Evolutionary conservation across 306 rosid species (phyloP), one percentile per base, ranked within the genome.

Genomic region (Quercus ilex): DNA sequence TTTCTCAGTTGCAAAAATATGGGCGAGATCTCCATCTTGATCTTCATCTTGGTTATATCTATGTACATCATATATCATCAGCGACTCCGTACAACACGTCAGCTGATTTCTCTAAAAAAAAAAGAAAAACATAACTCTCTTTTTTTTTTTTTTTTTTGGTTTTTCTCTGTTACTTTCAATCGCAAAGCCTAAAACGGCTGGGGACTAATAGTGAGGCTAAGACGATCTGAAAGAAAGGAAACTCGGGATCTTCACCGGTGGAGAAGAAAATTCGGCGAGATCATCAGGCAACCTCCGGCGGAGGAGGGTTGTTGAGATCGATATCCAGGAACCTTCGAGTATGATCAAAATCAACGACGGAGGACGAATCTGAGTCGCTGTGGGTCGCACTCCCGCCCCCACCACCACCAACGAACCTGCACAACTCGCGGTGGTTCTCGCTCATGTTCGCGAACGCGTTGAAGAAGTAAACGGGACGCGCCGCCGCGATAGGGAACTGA

Each of bases 301-400:
- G 91, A 0, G 98, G 93, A 6, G 92, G 88, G 12, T 78, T 81
- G 77, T 93, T 93, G 5, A 93, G 98, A 68, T 93, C 98, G 14
- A 93, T 91, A 86, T 88, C 89, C 69, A 93, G 68, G 33, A 80
- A 75, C 55, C 85, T 78, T 6, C 52, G 53, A 1, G 77, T 74
- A 31, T 64, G 79, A 4, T 84, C 88, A 71, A 76, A 92, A 71
- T 89, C 87, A 5, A 87, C 89, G 7, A 87, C 88, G 0, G 88
- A 85, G 2, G 91, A 89, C 0, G 97, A 83, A 21, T 86, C 89
- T 0, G 94, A 86, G 52, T 90, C 93, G 53, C 94, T 82, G 23
- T 75, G 83, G 0, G 56, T 68, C 35, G 63, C 84, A 0, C 79
- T 4, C 59, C 77, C 12, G 55, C 31, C 51, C 80, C 3, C 46